Base-by-base conservation (phyloP, 192 early-diverging fungal species). In the Rhizoclosmatium sp. region DNA sequence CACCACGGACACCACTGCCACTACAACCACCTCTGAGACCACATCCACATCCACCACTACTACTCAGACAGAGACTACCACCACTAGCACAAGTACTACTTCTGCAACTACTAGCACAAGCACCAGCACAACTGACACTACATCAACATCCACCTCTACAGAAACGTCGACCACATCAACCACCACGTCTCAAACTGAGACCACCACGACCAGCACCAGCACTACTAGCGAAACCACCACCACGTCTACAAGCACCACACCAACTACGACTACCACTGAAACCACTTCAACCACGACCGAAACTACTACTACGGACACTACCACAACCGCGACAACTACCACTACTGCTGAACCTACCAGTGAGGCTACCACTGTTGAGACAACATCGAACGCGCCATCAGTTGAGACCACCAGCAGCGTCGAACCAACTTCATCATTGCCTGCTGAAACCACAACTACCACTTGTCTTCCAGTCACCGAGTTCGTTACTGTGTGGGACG, bases 81-180 rank as follows among this genome's bases (percentile, higher is more conserved):
- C 66, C 7, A 31, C 66, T 16, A 46, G 5, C 4, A 68, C 66
- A 16, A n/a, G 31, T 47, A 40, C 66, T 44, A 44, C 47, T 4
- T 10, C 66, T n/a, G 44, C 66, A 46, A 44, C 66, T 41, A 68
- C 66, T 16, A 68, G 66, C 45, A 68, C 66, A 5, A 47, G 10
- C 16, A 16, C 42, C 14, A 68, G 10, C 45, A 68, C 66, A 10
- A 48, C 66, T 16, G 47, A 40, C 66, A 44, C 47, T 44, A 68
- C 66, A 0, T 47, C 66, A 10, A 41, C n/a, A 10, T 44, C 56
- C 4, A 51, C 70, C 16, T 48, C 70, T 4, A 72, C 70, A 39
- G 48, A 12, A 71, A 71, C 70, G 4, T 39, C n/a, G 12, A 56
- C 70, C 14, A 71, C 70, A 16, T 9, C 47, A 58, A 71, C 70